These are phyloP conservation scores for Nigrospora sphaerica DNA, from an alignment of 2,329 filamentous ascomycete genomes.

Conservation along the genomic window DNA sequence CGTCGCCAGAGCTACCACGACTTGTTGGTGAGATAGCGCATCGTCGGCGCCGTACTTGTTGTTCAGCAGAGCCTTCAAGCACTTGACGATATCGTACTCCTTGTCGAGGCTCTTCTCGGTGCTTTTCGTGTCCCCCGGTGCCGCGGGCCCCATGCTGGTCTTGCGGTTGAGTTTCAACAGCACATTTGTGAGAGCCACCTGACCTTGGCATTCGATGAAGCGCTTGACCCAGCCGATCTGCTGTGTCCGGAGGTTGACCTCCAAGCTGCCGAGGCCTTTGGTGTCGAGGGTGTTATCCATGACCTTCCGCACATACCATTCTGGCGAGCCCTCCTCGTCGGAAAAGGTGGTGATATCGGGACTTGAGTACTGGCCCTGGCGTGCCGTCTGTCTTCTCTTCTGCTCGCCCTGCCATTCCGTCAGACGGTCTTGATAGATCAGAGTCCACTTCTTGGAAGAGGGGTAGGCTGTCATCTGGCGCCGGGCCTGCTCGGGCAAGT, in stretches of 20 bases:
- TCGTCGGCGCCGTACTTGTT: constrained; percentile 99
- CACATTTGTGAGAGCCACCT: constrained; percentile 90
- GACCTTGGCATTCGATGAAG: constrained; percentile 95
- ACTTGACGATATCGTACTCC: constrained; percentile 97
- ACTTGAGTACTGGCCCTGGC: constrained; percentile 63
- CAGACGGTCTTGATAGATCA: constrained; percentile 90
- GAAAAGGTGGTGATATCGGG: constrained; percentile 68
- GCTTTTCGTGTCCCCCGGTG: constrained; percentile 46
- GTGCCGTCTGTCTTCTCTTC: constrained; percentile 71
- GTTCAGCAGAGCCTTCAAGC: constrained; percentile 95
- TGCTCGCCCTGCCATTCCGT: constrained; percentile 93
- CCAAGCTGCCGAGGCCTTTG: constrained; percentile 86
- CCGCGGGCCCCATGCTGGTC: constrained; percentile 65
- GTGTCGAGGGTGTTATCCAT: constrained; percentile 92
- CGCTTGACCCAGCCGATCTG: constrained; percentile 96
- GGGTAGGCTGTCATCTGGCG: constrained; percentile 96
- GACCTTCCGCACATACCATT: constrained; percentile 96
- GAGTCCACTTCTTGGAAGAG: constrained; percentile 91
- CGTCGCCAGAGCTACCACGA: constrained; percentile 79
- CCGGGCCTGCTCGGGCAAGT: constrained; percentile 86
- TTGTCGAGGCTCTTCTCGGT: constrained; percentile 78
- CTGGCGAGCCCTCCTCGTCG: constrained; percentile 91
- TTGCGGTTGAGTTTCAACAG: constrained; percentile 90
- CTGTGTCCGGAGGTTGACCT: constrained; percentile 91
- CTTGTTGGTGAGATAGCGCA: constrained; percentile 81